Evolutionary conservation across 2,329 filamentous ascomycete genomes (phyloP).

Genomic region (Trichoderma semiorbis): DNA sequence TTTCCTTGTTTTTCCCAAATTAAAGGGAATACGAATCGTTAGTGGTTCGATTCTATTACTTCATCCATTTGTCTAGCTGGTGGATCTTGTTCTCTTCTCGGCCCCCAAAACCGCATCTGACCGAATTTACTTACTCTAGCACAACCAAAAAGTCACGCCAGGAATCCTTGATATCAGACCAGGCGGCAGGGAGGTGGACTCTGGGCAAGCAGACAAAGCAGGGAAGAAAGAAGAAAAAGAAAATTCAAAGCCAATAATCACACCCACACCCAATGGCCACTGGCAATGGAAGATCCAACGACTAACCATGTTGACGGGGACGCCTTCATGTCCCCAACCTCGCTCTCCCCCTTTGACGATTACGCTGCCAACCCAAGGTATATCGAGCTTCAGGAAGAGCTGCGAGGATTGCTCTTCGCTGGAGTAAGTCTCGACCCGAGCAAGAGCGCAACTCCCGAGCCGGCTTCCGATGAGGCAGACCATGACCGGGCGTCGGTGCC

Average conservation of each 20-base stretch:
- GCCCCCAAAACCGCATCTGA: not conserved
- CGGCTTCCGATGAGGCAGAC: not conserved
- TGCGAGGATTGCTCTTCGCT: slow-evolving; percentile 41
- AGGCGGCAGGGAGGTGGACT: not conserved
- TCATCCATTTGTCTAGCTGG: not conserved
- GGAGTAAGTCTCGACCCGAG: slow-evolving; percentile 27
- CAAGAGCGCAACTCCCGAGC: slow-evolving; percentile 29
- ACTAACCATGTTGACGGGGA: slow-evolving; percentile 7
- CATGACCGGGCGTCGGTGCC: not conserved
- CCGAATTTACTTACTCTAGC: not conserved
- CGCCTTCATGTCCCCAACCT: slow-evolving; percentile 20
- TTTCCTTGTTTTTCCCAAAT: not conserved
- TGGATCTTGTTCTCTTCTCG: not conserved
- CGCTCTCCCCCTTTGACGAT: slow-evolving; percentile 30
- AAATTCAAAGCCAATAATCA: not conserved
- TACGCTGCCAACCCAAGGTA: slow-evolving; percentile 39
- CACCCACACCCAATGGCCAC: slow-evolving; percentile 1
- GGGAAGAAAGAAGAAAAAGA: not conserved
- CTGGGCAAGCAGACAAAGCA: not conserved
- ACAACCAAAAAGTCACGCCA: not conserved
- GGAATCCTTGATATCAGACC: not conserved
- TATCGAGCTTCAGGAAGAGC: slow-evolving; percentile 43
- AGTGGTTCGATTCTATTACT: not conserved
- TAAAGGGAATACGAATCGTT: not conserved
- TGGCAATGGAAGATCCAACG: slow-evolving; percentile 11